Conservation (phyloP, 441 rosid genomes). For the Macaranga tanarius region DNA sequence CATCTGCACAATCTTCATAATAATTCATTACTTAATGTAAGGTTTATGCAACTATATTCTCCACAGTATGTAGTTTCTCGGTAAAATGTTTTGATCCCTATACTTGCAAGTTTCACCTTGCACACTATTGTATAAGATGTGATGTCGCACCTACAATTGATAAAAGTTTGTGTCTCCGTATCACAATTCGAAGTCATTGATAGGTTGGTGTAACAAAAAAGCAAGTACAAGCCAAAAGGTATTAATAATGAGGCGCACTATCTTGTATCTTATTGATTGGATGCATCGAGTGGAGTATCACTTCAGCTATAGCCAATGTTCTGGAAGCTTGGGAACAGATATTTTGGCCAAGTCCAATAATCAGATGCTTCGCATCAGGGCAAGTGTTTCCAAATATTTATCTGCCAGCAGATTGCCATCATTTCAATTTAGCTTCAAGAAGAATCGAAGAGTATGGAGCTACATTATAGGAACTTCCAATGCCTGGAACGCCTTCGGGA, state of each 20-base stretch:
- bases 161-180: neutral
- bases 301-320: neutral
- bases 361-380: neutral
- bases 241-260: neutral
- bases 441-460: conserved; percentile 77
- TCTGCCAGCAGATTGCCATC: conserved; percentile 18
- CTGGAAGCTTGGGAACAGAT: neutral
- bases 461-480: conserved; percentile 47
- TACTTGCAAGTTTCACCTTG: neutral
- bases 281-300: neutral
- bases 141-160: neutral
- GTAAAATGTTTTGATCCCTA: too few relatives aligned
- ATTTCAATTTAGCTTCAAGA: conserved; percentile 56
- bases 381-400: conserved; percentile 8
- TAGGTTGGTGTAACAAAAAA: neutral
- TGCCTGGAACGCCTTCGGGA: conserved; percentile 58
- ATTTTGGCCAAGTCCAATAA: neutral
- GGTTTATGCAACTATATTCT: neutral
- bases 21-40: neutral
- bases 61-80: neutral
- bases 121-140: neutral
- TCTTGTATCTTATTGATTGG: neutral
- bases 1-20: neutral
- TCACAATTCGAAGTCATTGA: neutral
- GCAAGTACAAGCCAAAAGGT: neutral